Conservation (phyloP, 345 rosid genomes). For the Gossypium anomalum region DNA sequence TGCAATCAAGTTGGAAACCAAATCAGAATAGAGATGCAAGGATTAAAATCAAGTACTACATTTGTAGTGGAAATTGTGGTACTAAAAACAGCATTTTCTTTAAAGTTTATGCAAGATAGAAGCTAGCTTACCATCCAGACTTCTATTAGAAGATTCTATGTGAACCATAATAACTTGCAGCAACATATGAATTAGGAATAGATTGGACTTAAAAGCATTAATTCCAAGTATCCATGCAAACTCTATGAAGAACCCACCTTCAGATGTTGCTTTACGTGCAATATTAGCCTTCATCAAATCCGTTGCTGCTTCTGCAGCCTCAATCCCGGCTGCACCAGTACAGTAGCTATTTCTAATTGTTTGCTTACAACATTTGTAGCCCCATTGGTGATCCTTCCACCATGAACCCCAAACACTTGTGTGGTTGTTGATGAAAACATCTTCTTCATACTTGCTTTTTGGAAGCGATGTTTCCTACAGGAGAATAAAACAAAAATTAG, state of each 20-base stretch:
- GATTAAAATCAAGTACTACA: not conserved
- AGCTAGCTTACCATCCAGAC: not conserved
- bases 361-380: conserved; percentile 78
- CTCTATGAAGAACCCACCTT: conserved; percentile 30
- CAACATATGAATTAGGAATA: not conserved
- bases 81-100: not conserved
- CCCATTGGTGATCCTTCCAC: conserved; percentile 94
- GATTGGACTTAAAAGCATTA: not conserved
- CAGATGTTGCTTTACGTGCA: conserved; percentile 47
- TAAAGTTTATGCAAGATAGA: not conserved
- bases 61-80: not conserved
- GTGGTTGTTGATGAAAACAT: conserved; percentile 52
- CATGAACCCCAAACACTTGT: conserved; percentile 87
- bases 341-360: conserved; percentile 69
- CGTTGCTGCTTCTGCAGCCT: conserved; percentile 67
- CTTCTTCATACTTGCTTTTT: conserved; percentile 64
- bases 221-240: not conserved
- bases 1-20: conserved; percentile 17
- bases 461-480: conserved; percentile 42
- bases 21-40: conserved; percentile 4
- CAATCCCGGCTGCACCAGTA: conserved; percentile 73
- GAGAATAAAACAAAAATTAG: not conserved
- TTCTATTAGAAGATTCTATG: not conserved
- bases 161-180: not conserved
- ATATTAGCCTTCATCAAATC: conserved; percentile 70